Base-by-base conservation (phyloP, 768 basidiomycete genomes). In the Boletellus sp. region DNA sequence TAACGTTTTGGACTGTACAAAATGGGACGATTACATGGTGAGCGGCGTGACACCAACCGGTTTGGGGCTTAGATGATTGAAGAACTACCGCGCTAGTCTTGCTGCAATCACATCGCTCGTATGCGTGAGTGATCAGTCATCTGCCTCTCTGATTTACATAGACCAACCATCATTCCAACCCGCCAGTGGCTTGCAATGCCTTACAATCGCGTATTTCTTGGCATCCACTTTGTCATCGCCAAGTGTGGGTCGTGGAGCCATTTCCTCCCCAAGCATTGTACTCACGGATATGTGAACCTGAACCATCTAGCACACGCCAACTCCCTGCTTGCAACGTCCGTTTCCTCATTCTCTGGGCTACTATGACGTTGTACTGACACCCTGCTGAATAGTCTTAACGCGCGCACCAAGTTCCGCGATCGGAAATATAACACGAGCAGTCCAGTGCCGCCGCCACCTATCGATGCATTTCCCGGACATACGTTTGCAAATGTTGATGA, bases 321-420 rank as follows among this genome's bases (percentile, higher is more conserved):
- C 24, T 65, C 58, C 22, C 38, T 64, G 9, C 48, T 64, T 31
- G 64, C 64, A 16, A 64, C 53, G 64, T 64, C 46, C 11, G 63
- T 53, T 23, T 8, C 17, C 5, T 10, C 40, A 11, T 11, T 19
- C 15, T n/a, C 22, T 3, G 19, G 26, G 11, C 11, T 11, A 36
- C 15, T 24, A 31, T 2, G 4, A 2, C 10, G 11, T 4, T 12
- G 39, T 33, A 9, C 3, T 22, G 15, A 41, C n/a, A 15, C 2
- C 4, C 19, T 10, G 28, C 11, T 24, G 10, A 9, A 52, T 33
- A 63, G 64, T 32, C 48, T 66, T 22, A 64, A 64, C 15, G 35
- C 58, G 3, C 64, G 58, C n/a, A 39, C 19, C 8, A 51, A 20
- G 23, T 42, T 66, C 11, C 48, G 51, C 28, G 17, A 22, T 5